Percentiles rank a stretch among this genome's conserved stretches.
Evolutionary conservation across 2,329 filamentous ascomycete species (phyloP).

Genomic region (Trichoderma polysporum): DNA sequence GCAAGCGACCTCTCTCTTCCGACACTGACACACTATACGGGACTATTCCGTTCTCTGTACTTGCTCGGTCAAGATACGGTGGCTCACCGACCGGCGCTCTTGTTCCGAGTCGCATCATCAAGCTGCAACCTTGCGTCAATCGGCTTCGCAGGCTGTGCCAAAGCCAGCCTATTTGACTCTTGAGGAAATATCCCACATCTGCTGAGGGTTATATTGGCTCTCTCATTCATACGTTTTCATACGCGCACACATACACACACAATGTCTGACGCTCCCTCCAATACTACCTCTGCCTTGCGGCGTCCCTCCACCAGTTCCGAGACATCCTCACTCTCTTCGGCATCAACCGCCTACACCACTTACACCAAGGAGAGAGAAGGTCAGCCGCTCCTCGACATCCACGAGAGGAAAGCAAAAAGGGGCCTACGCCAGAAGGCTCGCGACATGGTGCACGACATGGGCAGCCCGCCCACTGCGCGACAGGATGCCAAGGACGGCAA

Average conservation of each 20-base stretch:
- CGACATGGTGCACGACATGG: constrained; percentile 36
- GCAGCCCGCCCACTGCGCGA: constrained; percentile 33
- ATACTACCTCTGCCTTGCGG: constrained; percentile 24
- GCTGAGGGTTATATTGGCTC: neutral
- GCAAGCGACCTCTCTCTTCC: neutral
- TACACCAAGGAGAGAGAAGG: constrained; percentile 29
- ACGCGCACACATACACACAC: neutral
- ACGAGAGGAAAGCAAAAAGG: constrained; percentile 24
- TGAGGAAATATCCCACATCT: neutral
- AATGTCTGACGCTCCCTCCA: constrained; percentile 11
- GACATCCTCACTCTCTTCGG: constrained; percentile 34
- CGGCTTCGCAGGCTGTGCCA: neutral
- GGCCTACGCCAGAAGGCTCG: constrained; percentile 36
- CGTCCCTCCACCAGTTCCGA: constrained; percentile 31
- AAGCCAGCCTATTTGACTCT: neutral
- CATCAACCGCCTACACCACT: constrained; percentile 31
- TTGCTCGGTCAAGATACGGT: constrained; percentile 11
- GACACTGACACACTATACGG: neutral
- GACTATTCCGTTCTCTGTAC: neutral
- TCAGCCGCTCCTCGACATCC: neutral
- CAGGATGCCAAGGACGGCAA: constrained; percentile 36
- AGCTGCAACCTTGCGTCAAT: constrained; percentile 18
- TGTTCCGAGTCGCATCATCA: constrained; percentile 14
- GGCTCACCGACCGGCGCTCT: constrained; percentile 11
- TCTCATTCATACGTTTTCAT: neutral